Evolutionary conservation across 2,329 filamentous ascomycete species (phyloP).

Genomic region (Ophiocordyceps polyrhachis-furcata): DNA sequence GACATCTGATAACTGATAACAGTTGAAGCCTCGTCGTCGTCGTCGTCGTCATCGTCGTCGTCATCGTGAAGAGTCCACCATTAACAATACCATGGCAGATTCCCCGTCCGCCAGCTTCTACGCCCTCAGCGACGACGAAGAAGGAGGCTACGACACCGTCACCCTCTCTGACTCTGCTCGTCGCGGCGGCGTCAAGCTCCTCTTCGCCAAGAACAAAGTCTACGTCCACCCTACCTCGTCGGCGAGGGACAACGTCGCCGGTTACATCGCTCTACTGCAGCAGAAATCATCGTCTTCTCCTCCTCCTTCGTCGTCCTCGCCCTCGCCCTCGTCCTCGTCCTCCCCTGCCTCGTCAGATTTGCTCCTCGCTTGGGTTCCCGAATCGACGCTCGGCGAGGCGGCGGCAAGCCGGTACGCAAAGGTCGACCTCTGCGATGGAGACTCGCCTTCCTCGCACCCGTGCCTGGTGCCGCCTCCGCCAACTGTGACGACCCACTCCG

Average conservation of each 20-base stretch:
- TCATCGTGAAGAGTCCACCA: too few species aligned
- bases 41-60: too few species aligned
- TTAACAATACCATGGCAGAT: too few species aligned
- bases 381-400: conserved; percentile 69
- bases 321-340: conserved; percentile 14
- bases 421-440: conserved; percentile 70
- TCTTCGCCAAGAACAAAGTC: conserved; percentile 97
- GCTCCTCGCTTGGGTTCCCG: conserved; percentile 83
- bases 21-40: not conserved
- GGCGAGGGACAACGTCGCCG: conserved; percentile 85
- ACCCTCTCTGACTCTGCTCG: conserved; percentile 52
- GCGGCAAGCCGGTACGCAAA: conserved; percentile 75
- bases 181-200: conserved; percentile 73
- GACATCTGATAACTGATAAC: too few species aligned
- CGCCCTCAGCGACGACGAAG: conserved; percentile 90
- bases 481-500: conserved; percentile 57
- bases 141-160: conserved; percentile 88
- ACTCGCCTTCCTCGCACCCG: conserved; percentile 65
- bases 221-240: conserved; percentile 91
- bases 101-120: conserved; percentile 7
- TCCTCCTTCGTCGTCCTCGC: conserved; percentile 12
- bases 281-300: conserved; percentile 46
- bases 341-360: conserved; percentile 48
- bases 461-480: conserved; percentile 86
- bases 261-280: conserved; percentile 83